A percentile compares a stretch with the other conserved stretches of the same genome.
These are phyloP conservation scores for Prunella vulgaris DNA, from an alignment of 257 asterid species.

Conservation along the genomic window DNA sequence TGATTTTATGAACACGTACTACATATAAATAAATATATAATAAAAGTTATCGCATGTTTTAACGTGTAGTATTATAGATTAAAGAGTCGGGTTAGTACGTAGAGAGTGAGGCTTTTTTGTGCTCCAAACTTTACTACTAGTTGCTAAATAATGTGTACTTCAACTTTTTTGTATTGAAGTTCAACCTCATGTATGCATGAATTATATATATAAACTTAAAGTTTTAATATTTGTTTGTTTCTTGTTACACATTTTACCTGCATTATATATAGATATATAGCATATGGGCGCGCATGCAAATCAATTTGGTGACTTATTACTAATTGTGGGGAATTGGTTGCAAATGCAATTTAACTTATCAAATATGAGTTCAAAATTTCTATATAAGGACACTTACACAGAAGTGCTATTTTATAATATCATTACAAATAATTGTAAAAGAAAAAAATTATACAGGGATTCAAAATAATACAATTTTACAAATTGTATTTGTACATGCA, in stretches of 20 bases:
- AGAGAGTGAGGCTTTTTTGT: slow-evolving; percentile 20
- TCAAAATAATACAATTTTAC: too few relatives aligned
- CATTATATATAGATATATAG: not conserved
- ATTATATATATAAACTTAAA: not conserved
- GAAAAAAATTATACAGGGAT: too few relatives aligned
- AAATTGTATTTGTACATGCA: too few relatives aligned
- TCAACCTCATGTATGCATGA: slow-evolving; percentile 9
- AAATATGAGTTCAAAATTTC: too few relatives aligned
- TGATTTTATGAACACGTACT: slow-evolving; percentile 2
- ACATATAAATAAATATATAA: not conserved
- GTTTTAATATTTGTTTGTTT: slow-evolving; percentile 7
- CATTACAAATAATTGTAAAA: too few relatives aligned
- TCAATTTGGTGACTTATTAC: too few relatives aligned
- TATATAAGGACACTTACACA: too few relatives aligned
- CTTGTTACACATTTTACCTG: not conserved
- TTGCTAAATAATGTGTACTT: slow-evolving; percentile 14
- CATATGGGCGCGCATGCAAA: too few relatives aligned
- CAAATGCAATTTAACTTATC: too few relatives aligned
- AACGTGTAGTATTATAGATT: not conserved
- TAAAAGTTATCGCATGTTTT: slow-evolving; percentile 19
- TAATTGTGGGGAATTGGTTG: too few relatives aligned
- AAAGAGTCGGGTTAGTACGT: slow-evolving; percentile 17
- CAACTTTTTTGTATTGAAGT: slow-evolving; percentile 30
- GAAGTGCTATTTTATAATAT: too few relatives aligned
- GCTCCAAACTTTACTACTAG: slow-evolving; percentile 21